phyloP scores from a whole-genome alignment of 163 green algal species.

The Volvox carteri region DNA sequence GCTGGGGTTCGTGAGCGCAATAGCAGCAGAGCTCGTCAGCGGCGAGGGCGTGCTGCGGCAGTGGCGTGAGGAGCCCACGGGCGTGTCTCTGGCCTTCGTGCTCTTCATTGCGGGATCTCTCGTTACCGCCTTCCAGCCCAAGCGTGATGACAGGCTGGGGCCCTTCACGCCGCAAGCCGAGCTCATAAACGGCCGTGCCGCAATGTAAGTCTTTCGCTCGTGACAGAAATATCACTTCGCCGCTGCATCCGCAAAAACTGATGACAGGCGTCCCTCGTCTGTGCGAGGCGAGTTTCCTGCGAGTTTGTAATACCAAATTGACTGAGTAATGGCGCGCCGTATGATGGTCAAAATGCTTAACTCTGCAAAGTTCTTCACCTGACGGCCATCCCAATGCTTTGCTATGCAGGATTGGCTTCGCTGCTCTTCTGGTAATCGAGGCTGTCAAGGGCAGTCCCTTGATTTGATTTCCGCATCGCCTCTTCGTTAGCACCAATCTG shows the following conservation, averaged over 20 bases:
- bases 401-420: constrained; percentile 71
- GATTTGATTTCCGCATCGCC: constrained; percentile 63
- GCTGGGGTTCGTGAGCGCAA: constrained; percentile 81
- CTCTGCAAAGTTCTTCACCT: no score
- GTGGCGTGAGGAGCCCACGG: constrained; percentile 60
- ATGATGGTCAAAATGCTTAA: no score
- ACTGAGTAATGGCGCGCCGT: no score
- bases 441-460: constrained; percentile 60
- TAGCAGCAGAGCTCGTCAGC: constrained; percentile 77
- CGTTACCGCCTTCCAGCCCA: constrained; percentile 66
- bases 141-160: constrained; percentile 52
- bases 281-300: no score
- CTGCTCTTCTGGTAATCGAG: constrained; percentile 66
- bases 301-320: no score
- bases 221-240: neutral
- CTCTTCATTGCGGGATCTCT: constrained; percentile 71
- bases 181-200: constrained; percentile 76
- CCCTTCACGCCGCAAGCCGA: constrained; percentile 73
- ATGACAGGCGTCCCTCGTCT: no score
- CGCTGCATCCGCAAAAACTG: no score
- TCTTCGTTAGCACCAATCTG: no score
- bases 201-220: constrained; percentile 66
- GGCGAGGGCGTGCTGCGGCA: constrained; percentile 73
- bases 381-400: no score
- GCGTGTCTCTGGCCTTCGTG: constrained; percentile 68